Percentiles rank a stretch among this genome's conserved stretches.
Evolutionary conservation across 2,329 filamentous ascomycete species (phyloP).

Genomic region (Nemania diffusa): DNA sequence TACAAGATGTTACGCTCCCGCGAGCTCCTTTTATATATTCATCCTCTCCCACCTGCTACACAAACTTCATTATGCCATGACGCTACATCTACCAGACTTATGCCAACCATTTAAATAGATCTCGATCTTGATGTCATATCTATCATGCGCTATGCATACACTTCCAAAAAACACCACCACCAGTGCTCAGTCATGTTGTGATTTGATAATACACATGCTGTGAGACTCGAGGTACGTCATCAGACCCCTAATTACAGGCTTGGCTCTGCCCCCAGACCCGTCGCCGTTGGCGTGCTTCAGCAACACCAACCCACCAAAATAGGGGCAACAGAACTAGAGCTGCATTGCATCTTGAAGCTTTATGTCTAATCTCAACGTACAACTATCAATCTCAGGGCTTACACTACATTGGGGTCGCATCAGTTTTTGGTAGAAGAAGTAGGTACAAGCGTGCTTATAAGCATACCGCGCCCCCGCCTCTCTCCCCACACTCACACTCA

Average conservation of each 20-base stretch:
- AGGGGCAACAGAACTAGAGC: not conserved
- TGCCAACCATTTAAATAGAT: slow-evolving; percentile 19
- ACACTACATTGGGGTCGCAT: too few relatives aligned
- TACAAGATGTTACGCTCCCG: not conserved
- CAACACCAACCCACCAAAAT: not conserved
- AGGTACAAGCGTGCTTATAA: too few relatives aligned
- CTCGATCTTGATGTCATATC: slow-evolving; percentile 37
- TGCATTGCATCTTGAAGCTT: not conserved
- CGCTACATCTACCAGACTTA: not conserved
- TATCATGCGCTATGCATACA: not conserved
- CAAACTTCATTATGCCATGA: not conserved
- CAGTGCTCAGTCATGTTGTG: not conserved
- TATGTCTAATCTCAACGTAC: not conserved
- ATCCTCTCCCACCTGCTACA: not conserved
- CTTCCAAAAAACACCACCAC: not conserved
- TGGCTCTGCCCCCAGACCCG: not conserved
- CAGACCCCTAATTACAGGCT: not conserved
- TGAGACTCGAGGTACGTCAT: not conserved
- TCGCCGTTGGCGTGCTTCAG: not conserved
- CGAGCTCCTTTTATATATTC: slow-evolving; percentile 8
- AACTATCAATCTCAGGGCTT: too few relatives aligned
- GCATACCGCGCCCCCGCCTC: too few relatives aligned
- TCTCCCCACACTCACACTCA: too few relatives aligned
- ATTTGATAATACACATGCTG: not conserved
- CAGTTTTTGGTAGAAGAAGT: not conserved